phyloP scores from a whole-genome alignment of 2,329 filamentous ascomycete genomes.

The Aspergillus sp. region DNA sequence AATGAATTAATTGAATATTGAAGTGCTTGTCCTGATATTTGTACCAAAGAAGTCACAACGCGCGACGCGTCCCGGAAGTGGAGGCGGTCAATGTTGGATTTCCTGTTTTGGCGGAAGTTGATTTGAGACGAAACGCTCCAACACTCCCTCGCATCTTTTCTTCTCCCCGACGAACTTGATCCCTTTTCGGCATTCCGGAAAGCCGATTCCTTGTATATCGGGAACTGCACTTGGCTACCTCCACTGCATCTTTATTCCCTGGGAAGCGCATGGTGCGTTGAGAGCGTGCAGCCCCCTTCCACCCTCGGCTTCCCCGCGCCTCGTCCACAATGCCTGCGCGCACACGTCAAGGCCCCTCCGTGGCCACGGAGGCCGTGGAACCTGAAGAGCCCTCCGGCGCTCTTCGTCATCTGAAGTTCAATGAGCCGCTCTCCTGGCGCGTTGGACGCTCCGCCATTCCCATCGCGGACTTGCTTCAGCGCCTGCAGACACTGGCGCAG shows the following conservation, averaged over 20 bases:
- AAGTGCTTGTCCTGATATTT: not conserved
- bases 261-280: constrained; percentile 21
- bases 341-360: constrained; percentile 39
- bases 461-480: constrained; percentile 75
- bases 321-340: constrained; percentile 43
- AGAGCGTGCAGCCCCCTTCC: constrained; percentile 13
- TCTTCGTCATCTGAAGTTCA: constrained; percentile 65
- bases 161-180: not conserved
- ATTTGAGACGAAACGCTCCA: constrained; percentile 1
- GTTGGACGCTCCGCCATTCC: constrained; percentile 80
- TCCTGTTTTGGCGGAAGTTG: constrained; percentile 1
- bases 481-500: constrained; percentile 75
- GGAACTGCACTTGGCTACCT: not conserved
- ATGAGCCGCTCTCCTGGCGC: constrained; percentile 85
- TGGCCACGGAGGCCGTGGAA: constrained; percentile 31
- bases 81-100: constrained; percentile 6
- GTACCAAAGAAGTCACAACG: not conserved
- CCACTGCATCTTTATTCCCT: not conserved
- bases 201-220: not conserved
- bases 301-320: constrained; percentile 24
- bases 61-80: constrained; percentile 10
- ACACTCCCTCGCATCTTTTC: not conserved
- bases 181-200: not conserved
- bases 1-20: not conserved
- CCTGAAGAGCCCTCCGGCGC: constrained; percentile 32